Evolutionary conservation across 2,329 filamentous ascomycete genomes (phyloP), one percentile per base, ranked within the genome.

Genomic region (Raffaelea ambrosiae): DNA sequence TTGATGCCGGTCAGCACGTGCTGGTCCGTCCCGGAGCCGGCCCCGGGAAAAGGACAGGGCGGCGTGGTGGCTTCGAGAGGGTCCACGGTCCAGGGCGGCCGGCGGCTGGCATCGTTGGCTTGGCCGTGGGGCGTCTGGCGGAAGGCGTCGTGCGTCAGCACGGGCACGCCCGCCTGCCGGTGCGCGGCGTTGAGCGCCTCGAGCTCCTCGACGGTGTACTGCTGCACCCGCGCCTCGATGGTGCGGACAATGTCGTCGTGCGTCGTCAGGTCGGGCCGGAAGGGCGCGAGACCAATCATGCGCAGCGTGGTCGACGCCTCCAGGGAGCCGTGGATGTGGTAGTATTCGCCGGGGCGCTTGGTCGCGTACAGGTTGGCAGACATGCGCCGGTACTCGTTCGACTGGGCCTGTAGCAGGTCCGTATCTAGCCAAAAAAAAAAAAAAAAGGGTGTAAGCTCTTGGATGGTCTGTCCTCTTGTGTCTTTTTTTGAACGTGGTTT

Each of bases 341-440:
- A 88, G 55, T 73, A 77, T 68, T 69, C 74, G 16, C 35, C 26
- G 1, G 48, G 46, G 14, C 45, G 38, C 11, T 46, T 44, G 9
- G 54, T 56, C 31, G 48, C 42, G 49, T 56, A 56, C n/a, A 57
- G 40, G 38, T 53, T 53, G 23, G 54, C 50, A 7, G 51, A 49
- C 46, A 55, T 50, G 18, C 53, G 54, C 5, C 54, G 51, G 38
- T 88, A 88, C 7, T 78, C 68, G 52, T 81, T 78, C 2, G 84
- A 86, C 59, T 88, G 85, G 1, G 85, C 85, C 51, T 76, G 68
- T 5, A 86, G 66, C 20, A 88, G 64, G 62, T 88, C 85, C 57
- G 84, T 88, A 29, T 52, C 48, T 65, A 3, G 64, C 26, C 18
- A 18, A 5, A 4, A 14, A 16, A 29, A n/a, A n/a, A 26, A 22